Percentiles rank a stretch among this genome's conserved stretches.
Evolutionary conservation across 2,329 filamentous ascomycete genomes (phyloP).

Genomic region (Madurella mycetomatis): DNA sequence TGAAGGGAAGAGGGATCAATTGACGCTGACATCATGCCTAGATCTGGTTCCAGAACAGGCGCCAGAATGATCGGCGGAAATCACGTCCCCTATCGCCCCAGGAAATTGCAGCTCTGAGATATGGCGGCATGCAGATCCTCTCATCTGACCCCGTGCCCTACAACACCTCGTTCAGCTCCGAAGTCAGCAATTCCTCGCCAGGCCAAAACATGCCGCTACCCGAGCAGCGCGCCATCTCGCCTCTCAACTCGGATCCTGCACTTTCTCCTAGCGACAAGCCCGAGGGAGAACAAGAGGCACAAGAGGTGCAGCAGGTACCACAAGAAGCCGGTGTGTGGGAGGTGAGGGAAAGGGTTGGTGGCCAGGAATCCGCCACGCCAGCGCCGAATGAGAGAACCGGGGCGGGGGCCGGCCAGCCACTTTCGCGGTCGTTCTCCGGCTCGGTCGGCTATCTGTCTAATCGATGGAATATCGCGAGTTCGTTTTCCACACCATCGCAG

Average conservation of each 20-base stretch:
- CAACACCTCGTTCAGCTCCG: conserved; percentile 25
- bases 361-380: conserved; percentile 9
- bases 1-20: conserved; percentile 7
- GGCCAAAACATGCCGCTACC: conserved; percentile 12
- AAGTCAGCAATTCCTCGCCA: conserved; percentile 15
- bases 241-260: conserved; percentile 10
- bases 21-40: conserved; percentile 36
- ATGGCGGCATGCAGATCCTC: conserved; percentile 50
- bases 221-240: conserved; percentile 9
- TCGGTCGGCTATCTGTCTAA: conserved; percentile 51
- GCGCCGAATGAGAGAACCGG: conserved; percentile 4
- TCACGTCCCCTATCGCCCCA: conserved; percentile 76
- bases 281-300: conserved; percentile 5
- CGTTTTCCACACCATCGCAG: conserved; percentile 47
- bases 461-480: conserved; percentile 51
- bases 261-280: conserved; percentile 14
- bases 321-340: conserved; percentile 7
- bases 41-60: conserved; percentile 98
- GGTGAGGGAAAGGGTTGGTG: background rate
- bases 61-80: conserved; percentile 88
- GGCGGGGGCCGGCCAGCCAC: conserved; percentile 6
- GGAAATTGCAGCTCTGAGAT: conserved; percentile 62
- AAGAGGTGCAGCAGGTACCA: background rate
- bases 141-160: conserved; percentile 41
- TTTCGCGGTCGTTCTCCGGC: conserved; percentile 40